Evolutionary conservation across 306 rosid species (phyloP).

Genomic region (Canavalia gladiata): DNA sequence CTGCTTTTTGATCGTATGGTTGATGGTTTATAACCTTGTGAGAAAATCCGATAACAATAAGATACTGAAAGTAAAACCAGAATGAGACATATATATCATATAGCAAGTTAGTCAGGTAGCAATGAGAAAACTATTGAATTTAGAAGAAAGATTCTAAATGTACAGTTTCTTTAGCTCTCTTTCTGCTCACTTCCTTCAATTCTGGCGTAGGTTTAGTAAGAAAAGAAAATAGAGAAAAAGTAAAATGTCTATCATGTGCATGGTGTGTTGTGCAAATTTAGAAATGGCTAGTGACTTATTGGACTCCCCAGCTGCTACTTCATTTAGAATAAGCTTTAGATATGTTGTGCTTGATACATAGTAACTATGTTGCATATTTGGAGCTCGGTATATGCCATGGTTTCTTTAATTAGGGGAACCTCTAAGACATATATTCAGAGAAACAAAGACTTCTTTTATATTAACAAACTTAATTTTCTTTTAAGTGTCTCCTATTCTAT

Average conservation of each 20-base stretch:
- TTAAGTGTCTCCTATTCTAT: too few relatives aligned
- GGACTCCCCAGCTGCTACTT: too few relatives aligned
- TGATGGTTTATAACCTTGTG: slow-evolving; percentile 96
- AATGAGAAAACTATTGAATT: not conserved
- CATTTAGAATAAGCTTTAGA: too few relatives aligned
- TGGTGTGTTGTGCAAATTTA: not conserved
- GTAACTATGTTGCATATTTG: not conserved
- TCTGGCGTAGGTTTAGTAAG: slow-evolving; percentile 10
- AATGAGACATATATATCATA: slow-evolving; percentile 31
- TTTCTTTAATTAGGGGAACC: not conserved
- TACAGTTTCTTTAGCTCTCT: not conserved
- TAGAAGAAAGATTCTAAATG: slow-evolving; percentile 1
- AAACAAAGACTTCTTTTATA: not conserved
- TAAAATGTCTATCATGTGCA: not conserved
- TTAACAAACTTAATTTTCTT: not conserved
- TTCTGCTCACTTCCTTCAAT: slow-evolving; percentile 17
- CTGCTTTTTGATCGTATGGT: slow-evolving; percentile 98
- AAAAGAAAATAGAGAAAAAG: slow-evolving; percentile 21
- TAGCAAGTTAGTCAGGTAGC: slow-evolving; percentile 5
- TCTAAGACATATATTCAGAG: not conserved
- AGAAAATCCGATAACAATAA: slow-evolving; percentile 49
- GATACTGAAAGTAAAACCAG: slow-evolving; percentile 44
- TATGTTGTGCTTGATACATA: too few relatives aligned
- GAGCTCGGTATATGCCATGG: not conserved
- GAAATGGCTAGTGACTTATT: too few relatives aligned